A percentile compares a stretch with the other conserved stretches of the same genome.
Evolutionary conservation across 352 stramenopile genomes (phyloP).

Genomic region (Globisporangium nagaii): DNA sequence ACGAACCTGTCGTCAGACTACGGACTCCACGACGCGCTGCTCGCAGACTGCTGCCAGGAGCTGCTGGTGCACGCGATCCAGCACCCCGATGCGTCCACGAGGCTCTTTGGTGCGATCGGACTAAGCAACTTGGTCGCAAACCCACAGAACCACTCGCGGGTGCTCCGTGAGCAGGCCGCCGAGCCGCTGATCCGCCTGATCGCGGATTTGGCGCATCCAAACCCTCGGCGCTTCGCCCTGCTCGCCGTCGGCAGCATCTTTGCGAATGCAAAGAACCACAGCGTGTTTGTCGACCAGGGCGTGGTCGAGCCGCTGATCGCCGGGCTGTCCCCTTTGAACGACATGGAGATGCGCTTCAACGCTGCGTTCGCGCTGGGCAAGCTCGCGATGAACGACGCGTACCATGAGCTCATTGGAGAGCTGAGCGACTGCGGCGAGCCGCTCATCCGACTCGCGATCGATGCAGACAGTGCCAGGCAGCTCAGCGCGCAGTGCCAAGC

Average conservation of each 20-base stretch:
- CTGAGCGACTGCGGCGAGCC: conserved; percentile 41
- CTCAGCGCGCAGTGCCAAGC: conserved; percentile 84
- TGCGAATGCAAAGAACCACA: conserved; percentile 55
- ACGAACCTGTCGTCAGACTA: conserved; percentile 80
- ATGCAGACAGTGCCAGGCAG: conserved; percentile 35
- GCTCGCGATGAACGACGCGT: conserved; percentile 76
- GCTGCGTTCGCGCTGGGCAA: conserved; percentile 92
- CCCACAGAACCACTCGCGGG: conserved; percentile 63
- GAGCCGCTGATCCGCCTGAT: conserved; percentile 53
- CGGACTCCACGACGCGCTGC: conserved; percentile 76
- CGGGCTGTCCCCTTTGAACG: conserved; percentile 50
- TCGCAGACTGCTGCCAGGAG: conserved; percentile 74
- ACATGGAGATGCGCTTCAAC: conserved; percentile 92
- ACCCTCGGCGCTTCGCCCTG: conserved; percentile 75
- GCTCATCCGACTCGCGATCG: conserved; percentile 52
- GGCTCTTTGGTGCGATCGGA: conserved; percentile 85
- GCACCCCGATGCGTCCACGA: conserved; percentile 53
- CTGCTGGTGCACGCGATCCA: conserved; percentile 73
- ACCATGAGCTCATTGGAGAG: conserved; percentile 59
- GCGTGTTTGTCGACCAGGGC: conserved; percentile 57
- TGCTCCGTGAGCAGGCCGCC: conserved; percentile 62
- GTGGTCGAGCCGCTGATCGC: conserved; percentile 69
- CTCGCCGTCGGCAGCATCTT: conserved; percentile 85
- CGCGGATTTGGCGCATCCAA: conserved; percentile 23
- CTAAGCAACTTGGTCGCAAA: conserved; percentile 90